phyloP scores from a whole-genome alignment of 108 stramenopile species.

The Cylindrotheca fusiformis region DNA sequence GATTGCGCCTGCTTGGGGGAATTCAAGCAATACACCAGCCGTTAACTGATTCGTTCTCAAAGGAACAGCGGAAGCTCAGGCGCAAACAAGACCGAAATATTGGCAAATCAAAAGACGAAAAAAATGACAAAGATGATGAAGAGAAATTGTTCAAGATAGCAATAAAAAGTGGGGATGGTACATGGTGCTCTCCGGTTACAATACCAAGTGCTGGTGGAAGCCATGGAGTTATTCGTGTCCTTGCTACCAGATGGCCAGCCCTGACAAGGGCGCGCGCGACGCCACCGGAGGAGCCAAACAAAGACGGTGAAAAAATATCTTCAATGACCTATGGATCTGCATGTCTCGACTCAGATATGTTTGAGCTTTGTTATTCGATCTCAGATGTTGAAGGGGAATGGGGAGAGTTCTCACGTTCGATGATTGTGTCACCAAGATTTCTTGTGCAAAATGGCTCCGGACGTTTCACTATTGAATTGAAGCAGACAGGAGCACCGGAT shows the following conservation, averaged over 20 bases:
- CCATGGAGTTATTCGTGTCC: constrained; percentile 51
- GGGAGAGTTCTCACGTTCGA: constrained; percentile 65
- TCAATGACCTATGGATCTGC: constrained; percentile 11
- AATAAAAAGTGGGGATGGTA: constrained; percentile 47
- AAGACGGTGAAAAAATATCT: constrained; percentile 3
- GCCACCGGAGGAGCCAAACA: not conserved
- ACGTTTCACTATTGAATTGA: constrained; percentile 43
- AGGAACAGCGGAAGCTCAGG: constrained; percentile 22
- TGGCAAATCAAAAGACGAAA: not conserved
- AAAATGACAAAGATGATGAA: not conserved
- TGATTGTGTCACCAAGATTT: constrained; percentile 59
- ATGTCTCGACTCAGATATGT: constrained; percentile 30
- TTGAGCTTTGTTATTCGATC: constrained; percentile 62
- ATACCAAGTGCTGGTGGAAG: constrained; percentile 47
- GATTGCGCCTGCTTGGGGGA: constrained; percentile 10
- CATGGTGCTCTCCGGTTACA: constrained; percentile 45
- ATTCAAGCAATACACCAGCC: constrained; percentile 60
- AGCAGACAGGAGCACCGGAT: constrained; percentile 60
- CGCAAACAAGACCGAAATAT: constrained; percentile 11
- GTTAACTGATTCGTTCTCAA: constrained; percentile 26
- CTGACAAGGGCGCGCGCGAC: constrained; percentile 17
- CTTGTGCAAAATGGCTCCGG: constrained; percentile 57
- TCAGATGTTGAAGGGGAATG: constrained; percentile 55
- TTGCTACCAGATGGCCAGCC: constrained; percentile 59
- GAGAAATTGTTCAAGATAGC: constrained; percentile 23